phyloP scores from a whole-genome alignment of 169 alveolate genomes.

The Miamiensis avidus region DNA sequence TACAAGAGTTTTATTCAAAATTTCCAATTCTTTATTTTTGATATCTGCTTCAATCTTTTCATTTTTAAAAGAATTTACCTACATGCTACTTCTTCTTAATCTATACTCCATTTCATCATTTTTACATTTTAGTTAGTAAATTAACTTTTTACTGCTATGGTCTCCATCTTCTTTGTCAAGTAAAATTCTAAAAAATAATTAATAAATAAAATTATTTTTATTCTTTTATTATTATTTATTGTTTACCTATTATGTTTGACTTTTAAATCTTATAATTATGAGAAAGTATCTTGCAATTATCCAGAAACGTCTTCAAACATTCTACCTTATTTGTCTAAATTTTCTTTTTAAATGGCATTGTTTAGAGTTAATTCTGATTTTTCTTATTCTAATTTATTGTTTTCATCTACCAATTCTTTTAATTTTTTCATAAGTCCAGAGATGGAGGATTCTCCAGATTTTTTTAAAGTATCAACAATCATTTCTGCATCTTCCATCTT shows the following conservation, averaged over 20 bases:
- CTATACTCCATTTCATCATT: slow-evolving; percentile 11
- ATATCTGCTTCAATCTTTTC: slow-evolving; percentile 12
- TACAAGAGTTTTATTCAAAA: not conserved
- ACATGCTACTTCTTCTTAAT: slow-evolving; percentile 1
- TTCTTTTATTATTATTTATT: not conserved
- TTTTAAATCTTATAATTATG: not conserved
- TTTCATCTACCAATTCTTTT: slow-evolving; percentile 13
- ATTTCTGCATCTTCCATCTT: slow-evolving; percentile 17
- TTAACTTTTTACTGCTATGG: not conserved
- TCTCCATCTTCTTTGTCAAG: not conserved
- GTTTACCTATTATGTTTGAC: slow-evolving; percentile 8
- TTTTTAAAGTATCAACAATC: slow-evolving; percentile 7
- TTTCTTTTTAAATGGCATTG: not conserved
- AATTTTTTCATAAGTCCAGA: not conserved
- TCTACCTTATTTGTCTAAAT: not conserved
- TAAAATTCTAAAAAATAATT: not conserved
- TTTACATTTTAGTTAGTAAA: slow-evolving; percentile 11
- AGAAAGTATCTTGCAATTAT: not conserved
- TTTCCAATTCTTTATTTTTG: not conserved
- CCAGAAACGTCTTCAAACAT: not conserved
- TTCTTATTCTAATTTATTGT: slow-evolving; percentile 1
- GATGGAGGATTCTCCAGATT: slow-evolving; percentile 20
- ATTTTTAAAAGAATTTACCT: not conserved
- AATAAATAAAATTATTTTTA: not conserved
- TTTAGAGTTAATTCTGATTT: not conserved